Percentiles rank a stretch among this genome's conserved stretches.
Conservation (phyloP, 2,329 filamentous ascomycete species). For the Stagonosporopsis cucurbitacearum region DNA sequence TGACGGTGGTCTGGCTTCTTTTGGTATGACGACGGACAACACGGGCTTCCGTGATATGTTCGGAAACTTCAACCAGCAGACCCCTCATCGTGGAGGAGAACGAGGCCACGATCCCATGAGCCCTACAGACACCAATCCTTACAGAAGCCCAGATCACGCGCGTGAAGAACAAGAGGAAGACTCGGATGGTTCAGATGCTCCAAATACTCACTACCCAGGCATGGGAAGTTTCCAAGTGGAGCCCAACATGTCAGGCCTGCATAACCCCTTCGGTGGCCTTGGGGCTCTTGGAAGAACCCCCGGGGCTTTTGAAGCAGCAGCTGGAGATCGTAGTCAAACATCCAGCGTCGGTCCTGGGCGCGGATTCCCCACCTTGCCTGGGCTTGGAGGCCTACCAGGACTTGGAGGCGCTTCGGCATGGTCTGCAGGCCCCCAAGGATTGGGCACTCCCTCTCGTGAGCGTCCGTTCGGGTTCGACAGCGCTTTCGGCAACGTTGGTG, state of each 20-base stretch:
- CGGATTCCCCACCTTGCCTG: conserved; percentile 69
- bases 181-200: conserved; percentile 61
- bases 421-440: conserved; percentile 71
- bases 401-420: conserved; percentile 68
- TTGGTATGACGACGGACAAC: conserved; percentile 66
- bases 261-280: conserved; percentile 63
- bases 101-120: conserved; percentile 75
- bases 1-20: conserved; percentile 65
- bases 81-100: conserved; percentile 56
- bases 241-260: conserved; percentile 51
- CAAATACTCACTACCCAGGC: conserved; percentile 58
- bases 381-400: conserved; percentile 63
- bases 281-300: conserved; percentile 56
- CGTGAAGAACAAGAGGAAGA: conserved; percentile 69
- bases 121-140: conserved; percentile 95
- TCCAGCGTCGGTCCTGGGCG: conserved; percentile 81
- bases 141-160: conserved; percentile 85
- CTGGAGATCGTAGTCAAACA: conserved; percentile 89
- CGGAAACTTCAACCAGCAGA: conserved; percentile 64
- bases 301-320: conserved; percentile 61
- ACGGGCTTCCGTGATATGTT: conserved; percentile 64
- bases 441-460: conserved; percentile 74
- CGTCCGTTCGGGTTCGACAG: conserved; percentile 58
- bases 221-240: conserved; percentile 62
- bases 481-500: conserved; percentile 77